These are phyloP conservation scores for Usnea hakonensis DNA, from an alignment of 495 filamentous ascomycete genomes.

Conservation along the genomic window DNA sequence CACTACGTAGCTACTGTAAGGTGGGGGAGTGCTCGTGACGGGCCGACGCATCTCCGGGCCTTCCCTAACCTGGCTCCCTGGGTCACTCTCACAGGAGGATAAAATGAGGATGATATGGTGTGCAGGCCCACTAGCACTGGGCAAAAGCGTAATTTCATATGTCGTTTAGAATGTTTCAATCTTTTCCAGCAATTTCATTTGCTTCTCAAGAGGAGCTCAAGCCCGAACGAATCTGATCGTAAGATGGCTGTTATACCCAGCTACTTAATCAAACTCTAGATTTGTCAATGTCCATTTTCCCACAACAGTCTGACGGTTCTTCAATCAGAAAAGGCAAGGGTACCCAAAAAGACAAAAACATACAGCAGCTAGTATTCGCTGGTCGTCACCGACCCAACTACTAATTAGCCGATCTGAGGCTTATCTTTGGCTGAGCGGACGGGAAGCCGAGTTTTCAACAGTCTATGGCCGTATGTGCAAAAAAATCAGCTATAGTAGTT, in stretches of 20 bases:
- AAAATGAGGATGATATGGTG: too few species aligned
- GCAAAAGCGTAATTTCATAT: too few species aligned
- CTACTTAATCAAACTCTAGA: too few species aligned
- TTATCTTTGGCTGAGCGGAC: constrained; percentile 26
- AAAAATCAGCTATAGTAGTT: not conserved
- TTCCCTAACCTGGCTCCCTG: too few species aligned
- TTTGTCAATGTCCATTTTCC: too few species aligned
- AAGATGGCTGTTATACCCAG: too few species aligned
- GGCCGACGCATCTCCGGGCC: not conserved
- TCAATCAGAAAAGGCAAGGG: not conserved
- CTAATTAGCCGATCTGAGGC: constrained; percentile 24
- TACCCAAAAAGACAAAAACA: constrained; percentile 15
- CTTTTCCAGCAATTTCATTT: too few species aligned
- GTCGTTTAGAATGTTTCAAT: too few species aligned
- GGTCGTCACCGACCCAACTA: constrained; percentile 29
- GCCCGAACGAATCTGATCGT: too few species aligned
- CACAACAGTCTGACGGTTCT: too few species aligned
- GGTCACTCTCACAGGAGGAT: not conserved
- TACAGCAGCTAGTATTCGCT: constrained; percentile 26
- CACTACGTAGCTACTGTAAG: not conserved
- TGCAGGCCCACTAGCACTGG: too few species aligned
- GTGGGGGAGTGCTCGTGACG: not conserved
- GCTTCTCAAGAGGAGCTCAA: too few species aligned
- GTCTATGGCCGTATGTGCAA: constrained; percentile 20
- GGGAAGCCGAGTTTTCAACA: constrained; percentile 18